Percentiles rank a stretch among this genome's conserved stretches.
Conservation (phyloP, 2,329 filamentous ascomycete genomes). For the Cladobotryum protrusum region DNA sequence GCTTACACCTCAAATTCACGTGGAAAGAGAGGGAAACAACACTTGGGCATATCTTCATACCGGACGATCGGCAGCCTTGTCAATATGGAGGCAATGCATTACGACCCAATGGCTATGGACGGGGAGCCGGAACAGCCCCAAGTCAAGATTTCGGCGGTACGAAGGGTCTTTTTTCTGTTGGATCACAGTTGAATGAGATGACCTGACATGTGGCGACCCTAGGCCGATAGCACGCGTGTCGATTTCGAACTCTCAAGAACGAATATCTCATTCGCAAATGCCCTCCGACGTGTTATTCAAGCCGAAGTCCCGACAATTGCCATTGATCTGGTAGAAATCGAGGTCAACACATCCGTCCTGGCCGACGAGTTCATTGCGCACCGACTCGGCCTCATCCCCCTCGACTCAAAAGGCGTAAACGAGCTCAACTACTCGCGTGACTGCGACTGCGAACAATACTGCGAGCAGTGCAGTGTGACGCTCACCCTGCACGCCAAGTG, state of each 20-base stretch:
- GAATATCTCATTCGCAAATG: slow-evolving; percentile 88
- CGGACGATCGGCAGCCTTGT: slow-evolving; percentile 8
- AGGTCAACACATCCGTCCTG: slow-evolving; percentile 89
- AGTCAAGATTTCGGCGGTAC: slow-evolving; percentile 56
- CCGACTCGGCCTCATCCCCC: slow-evolving; percentile 81
- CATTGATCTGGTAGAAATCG: slow-evolving; percentile 89
- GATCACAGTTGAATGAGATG: background rate
- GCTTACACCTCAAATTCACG: too few relatives aligned
- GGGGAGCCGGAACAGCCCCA: slow-evolving; percentile 50
- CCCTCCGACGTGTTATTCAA: slow-evolving; percentile 82
- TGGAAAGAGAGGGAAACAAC: too few relatives aligned
- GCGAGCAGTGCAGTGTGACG: slow-evolving; percentile 82
- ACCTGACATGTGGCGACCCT: slow-evolving; percentile 9
- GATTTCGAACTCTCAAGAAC: slow-evolving; percentile 89
- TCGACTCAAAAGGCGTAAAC: slow-evolving; percentile 78
- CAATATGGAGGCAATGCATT: slow-evolving; percentile 47
- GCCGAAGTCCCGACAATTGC: slow-evolving; percentile 92
- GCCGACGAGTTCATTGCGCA: slow-evolving; percentile 95
- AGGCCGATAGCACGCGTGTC: slow-evolving; percentile 77
- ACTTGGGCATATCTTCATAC: background rate
- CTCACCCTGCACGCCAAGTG: slow-evolving; percentile 82
- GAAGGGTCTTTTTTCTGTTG: slow-evolving; percentile 11
- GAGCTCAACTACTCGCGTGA: slow-evolving; percentile 82
- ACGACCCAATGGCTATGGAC: slow-evolving; percentile 55
- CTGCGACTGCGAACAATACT: slow-evolving; percentile 94